Evolutionary conservation across 2,329 filamentous ascomycete species (phyloP).

Genomic region (Trichophyton verrucosum): DNA sequence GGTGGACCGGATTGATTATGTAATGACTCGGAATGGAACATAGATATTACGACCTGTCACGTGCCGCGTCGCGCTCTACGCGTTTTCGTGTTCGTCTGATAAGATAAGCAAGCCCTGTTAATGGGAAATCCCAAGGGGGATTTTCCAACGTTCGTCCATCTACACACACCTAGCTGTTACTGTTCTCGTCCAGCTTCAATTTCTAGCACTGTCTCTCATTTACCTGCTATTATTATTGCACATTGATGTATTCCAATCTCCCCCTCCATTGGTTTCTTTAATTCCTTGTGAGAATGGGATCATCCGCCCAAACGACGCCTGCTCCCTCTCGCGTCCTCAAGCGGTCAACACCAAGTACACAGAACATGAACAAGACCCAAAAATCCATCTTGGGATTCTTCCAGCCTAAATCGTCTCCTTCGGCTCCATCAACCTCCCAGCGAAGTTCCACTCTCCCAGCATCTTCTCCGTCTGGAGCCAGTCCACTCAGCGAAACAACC

Average conservation of each 20-base stretch:
- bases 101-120: background rate
- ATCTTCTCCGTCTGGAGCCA: background rate
- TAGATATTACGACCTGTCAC: background rate
- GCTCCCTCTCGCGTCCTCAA: conserved; percentile 8
- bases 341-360: conserved; percentile 27
- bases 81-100: background rate
- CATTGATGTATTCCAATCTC: background rate
- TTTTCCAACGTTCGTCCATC: background rate
- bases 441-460: conserved; percentile 11
- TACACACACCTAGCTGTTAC: background rate
- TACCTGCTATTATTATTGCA: background rate
- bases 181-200: background rate
- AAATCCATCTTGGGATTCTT: conserved; percentile 71
- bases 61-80: background rate
- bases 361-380: conserved; percentile 50
- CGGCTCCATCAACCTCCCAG: conserved; percentile 26
- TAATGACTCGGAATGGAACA: background rate
- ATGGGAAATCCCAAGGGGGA: background rate
- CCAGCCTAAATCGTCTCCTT: conserved; percentile 42
- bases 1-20: background rate
- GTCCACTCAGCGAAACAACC: background rate
- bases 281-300: background rate
- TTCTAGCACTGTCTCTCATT: background rate
- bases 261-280: background rate
- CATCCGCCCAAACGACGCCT: conserved; percentile 4